Conservation (phyloP, 495 filamentous ascomycete species). For the Stereocaulon alpinum region DNA sequence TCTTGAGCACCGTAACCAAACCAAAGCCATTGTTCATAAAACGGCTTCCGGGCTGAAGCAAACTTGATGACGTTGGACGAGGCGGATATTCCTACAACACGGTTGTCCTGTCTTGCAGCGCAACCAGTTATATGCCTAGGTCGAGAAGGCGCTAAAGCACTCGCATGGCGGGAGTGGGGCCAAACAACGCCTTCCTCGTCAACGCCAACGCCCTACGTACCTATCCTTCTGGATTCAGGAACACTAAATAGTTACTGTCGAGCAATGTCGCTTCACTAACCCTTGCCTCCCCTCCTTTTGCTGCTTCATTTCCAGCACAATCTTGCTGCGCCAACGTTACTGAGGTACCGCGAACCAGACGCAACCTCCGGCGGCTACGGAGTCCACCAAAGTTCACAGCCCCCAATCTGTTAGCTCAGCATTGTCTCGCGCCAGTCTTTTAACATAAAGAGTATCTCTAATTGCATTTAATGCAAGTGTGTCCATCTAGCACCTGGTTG, state of each 20-base stretch:
- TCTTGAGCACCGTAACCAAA: too few species aligned
- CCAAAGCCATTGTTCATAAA: too few species aligned
- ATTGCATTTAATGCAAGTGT: conserved; percentile 6
- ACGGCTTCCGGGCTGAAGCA: too few species aligned
- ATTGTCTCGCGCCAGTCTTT: conserved; percentile 1
- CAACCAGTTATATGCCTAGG: background rate
- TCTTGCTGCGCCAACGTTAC: background rate
- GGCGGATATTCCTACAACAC: background rate
- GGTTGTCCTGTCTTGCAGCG: background rate
- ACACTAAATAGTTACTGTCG: background rate
- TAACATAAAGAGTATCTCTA: background rate
- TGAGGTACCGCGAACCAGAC: background rate
- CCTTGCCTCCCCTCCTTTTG: background rate
- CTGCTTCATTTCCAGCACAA: background rate
- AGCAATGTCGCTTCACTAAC: background rate
- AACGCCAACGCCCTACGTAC: conserved; percentile 1
- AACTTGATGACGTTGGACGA: too few species aligned
- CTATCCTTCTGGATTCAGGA: conserved; percentile 4
- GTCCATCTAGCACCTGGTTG: background rate
- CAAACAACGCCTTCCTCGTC: conserved; percentile 4
- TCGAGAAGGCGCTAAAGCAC: background rate
- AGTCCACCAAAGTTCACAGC: conserved; percentile 1
- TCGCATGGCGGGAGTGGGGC: conserved; percentile 3
- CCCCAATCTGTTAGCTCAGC: conserved; percentile 1
- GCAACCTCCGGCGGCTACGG: conserved; percentile 4